Evolutionary conservation across 108 stramenopile species (phyloP).

Genomic region (Nitzschia putrida): DNA sequence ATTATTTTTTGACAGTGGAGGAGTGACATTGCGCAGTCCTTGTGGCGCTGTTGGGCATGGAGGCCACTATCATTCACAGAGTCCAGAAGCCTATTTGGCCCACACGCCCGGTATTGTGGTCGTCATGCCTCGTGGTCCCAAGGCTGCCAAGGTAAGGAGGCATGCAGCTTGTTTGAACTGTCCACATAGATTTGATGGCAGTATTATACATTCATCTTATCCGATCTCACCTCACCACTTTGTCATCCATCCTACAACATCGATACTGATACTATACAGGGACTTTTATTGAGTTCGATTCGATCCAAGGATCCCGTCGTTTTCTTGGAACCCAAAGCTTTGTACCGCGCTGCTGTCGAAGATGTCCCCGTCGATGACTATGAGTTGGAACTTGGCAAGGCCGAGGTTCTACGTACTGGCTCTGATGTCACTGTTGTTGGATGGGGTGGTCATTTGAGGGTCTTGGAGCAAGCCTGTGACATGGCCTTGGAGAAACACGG

Average conservation of each 20-base stretch:
- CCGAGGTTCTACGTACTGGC: constrained; percentile 85
- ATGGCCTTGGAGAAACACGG: constrained; percentile 74
- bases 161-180: background rate
- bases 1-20: constrained; percentile 44
- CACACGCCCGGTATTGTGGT: constrained; percentile 84
- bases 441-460: constrained; percentile 88
- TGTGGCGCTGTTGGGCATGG: constrained; percentile 93
- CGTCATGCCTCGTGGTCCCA: constrained; percentile 89
- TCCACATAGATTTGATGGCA: too few relatives aligned
- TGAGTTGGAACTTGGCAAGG: constrained; percentile 85
- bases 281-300: constrained; percentile 87
- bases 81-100: constrained; percentile 92
- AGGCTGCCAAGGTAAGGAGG: constrained; percentile 74
- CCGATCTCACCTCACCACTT: too few relatives aligned
- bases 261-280: constrained; percentile 18
- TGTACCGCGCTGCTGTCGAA: constrained; percentile 95
- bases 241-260: background rate
- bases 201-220: too few relatives aligned
- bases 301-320: constrained; percentile 92
- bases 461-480: constrained; percentile 73
- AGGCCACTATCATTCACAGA: constrained; percentile 96
- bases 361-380: constrained; percentile 94
- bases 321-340: constrained; percentile 96
- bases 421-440: constrained; percentile 94
- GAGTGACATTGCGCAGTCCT: constrained; percentile 90